Base-by-base conservation (phyloP, 768 basidiomycete species). In the Tulasnella sp. region DNA sequence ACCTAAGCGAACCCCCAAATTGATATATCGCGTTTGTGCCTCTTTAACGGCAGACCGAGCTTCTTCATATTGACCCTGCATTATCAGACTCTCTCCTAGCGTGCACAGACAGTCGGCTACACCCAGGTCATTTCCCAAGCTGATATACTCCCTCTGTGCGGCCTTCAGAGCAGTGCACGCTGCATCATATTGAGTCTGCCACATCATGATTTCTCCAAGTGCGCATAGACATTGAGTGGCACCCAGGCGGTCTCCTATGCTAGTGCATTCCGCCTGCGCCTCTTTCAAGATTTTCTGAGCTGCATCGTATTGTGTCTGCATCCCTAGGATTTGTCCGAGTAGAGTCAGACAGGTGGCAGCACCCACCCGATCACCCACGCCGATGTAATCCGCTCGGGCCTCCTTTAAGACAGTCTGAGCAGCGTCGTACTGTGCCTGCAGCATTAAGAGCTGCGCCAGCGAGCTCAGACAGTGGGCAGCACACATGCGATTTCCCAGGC, bases 51-150 rank as follows among this genome's bases (percentile, higher is more conserved):
- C 39, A 10, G 6, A 16, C 39, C 27, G 6, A n/a, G 39, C 5
- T n/a, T 40, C 39, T 40, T n/a, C 6, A 40, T 40, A 40, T 25
- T n/a, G 39, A n/a, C 39, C 39, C n/a, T 40, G 39, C 10, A 40
- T 40, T 25, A 16, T 16, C 19, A 20, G 39, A 25, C 19, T 25
- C 6, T 40, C 39, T 25, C 39, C 39, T 10, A 40, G 5, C 19
- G 19, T n/a, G 6, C 5, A 25, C 39, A 40, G 39, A n/a, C 39
- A 40, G n/a, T 40, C 27, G 6, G 39, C 39, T 25, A 25, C n/a
- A n/a, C 39, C 39, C 10, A 40, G 6, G 19, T 25, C 19, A 40
- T 40, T 5, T 6, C 39, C 39, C 5, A 5, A n/a, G 19, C 27
- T 25, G 19, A 5, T 5, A 25, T 40, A 40, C 39, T 20, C 27